Evolutionary conservation across 1,284 basidiomycete species (phyloP), one percentile per base, ranked within the genome.

Genomic region (Porodaedalea pini): DNA sequence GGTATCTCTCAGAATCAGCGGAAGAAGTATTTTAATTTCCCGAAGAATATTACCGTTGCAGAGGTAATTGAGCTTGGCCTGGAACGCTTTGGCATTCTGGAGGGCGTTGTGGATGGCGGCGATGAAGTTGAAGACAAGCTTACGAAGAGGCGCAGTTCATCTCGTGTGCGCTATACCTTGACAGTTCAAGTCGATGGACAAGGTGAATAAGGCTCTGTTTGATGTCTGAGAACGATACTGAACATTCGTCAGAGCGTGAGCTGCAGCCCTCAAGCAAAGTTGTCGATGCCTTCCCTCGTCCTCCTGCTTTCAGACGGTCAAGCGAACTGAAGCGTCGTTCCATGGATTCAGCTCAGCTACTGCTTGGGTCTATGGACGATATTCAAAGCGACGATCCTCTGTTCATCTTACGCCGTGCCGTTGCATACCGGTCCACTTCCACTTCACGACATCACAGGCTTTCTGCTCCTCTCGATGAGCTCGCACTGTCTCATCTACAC

Each of bases 71-170:
- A 99, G 69, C 78, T 92, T 43, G 90, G 89, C 10, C 69, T 98
- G 61, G 94, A 98, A 66, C 75, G 92, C 53, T 98, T 98, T 67
- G 95, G 95, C 0, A 95, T 99, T 51, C 74, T 83, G 32, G 96
- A 98, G 41, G 96, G 94, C 17, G 93, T 99, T 1, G 95, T 98
- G 0, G 94, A 98, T 69, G 96, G 96, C 1, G 95, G 95, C 1
- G 96, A 99, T 70, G 95, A 98, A 66, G 84, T 98, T 0, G 96
- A 98, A 70, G 94, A 96, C 67, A 94, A 95, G 69, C 73, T 86
- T 41, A 80, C 84, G 11, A 92, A 93, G 71, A 78, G 93, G 56
- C 79, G 88, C 60, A 95, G 92, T 70, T 78, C 81, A 17, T 73
- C 82, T 2, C 80, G 91, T 48, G 89, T 96, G 41, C 80, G 92